Percentiles rank a stretch among this genome's conserved stretches.
Evolutionary conservation across 768 basidiomycete species (phyloP).

Genomic region (Tylopilus cervinicoccineus): DNA sequence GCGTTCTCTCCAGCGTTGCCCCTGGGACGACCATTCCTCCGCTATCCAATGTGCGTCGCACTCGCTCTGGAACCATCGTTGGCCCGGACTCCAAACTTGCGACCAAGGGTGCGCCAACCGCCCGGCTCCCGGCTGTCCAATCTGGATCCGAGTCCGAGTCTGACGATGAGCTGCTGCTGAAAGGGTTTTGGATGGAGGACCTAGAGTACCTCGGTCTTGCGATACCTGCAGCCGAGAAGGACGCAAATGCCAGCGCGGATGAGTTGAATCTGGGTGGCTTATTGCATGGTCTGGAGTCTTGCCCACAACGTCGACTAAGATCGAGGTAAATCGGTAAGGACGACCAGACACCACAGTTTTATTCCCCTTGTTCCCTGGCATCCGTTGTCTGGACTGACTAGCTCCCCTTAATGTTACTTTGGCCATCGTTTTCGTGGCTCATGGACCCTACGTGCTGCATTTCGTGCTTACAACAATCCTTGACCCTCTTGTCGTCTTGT

Average conservation of each 20-base stretch:
- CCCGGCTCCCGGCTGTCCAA: background rate
- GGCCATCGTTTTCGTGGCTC: constrained; percentile 4
- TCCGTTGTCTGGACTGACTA: background rate
- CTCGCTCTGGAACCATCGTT: constrained; percentile 48
- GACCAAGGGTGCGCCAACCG: background rate
- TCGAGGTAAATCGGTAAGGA: constrained; percentile 4
- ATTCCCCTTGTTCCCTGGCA: background rate
- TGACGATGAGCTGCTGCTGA: constrained; percentile 25
- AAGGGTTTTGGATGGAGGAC: constrained; percentile 19
- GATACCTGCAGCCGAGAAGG: constrained; percentile 1
- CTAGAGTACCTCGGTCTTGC: constrained; percentile 20
- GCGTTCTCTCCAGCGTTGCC: constrained; percentile 1
- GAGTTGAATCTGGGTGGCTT: constrained; percentile 28
- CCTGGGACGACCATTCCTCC: background rate
- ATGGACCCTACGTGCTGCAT: constrained; percentile 5
- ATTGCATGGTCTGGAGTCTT: constrained; percentile 7
- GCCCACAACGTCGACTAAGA: constrained; percentile 7
- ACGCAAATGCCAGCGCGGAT: constrained; percentile 10
- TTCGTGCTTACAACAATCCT: background rate
- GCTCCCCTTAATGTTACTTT: background rate
- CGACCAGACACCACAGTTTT: background rate
- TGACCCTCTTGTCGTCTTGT: background rate
- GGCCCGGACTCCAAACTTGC: constrained; percentile 27
- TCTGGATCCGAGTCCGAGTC: constrained; percentile 15
- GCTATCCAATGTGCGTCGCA: constrained; percentile 32